Evolutionary conservation across 306 rosid genomes (phyloP), one percentile per base, ranked within the genome.

Genomic region (Canavalia ensiformis): DNA sequence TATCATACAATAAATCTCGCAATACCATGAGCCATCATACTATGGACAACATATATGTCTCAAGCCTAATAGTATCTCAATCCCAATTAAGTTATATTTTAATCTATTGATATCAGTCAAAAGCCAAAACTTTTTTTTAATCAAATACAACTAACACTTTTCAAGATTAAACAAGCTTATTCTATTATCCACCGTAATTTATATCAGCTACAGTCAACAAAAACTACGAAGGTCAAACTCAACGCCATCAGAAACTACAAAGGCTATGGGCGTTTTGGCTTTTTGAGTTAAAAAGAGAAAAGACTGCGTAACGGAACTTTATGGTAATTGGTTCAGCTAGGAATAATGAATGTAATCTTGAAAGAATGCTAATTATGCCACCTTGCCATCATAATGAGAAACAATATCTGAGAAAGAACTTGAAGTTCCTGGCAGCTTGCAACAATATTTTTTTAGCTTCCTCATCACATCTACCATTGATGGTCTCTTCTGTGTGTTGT

Each of bases 401-500:
- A 82, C 13, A 37, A 69, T 42, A 52, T 82, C 78, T 37, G 86
- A 64, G 45, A 83, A 68, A 45, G 52, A 9, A 34, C 56, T 78
- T 82, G 82, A 18, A 2, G 73, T 62, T 83, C 69, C 84, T 13
- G 88, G 87, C 56, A 84, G 64, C 82, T 77, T 78, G 80, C 65
- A 35, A 84, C 81, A 44, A 87, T 75, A 80, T 71, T 80, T 67
- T 90, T 35, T 88, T 0, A 87, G 86, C 85, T 90, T 88, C 84
- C 86, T 80, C 69, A 82, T 90, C 72, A 85, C 88, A 41, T 83
- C 89, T 68, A 45, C 12, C 89, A 86, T 87, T 42, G 82, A 56
- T 2, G 92, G 88, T 39, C 91, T 62, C 71, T 79, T 73, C 10
- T 89, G 76, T 75, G 44, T 81, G 71, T 73, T 78, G 8, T 84